A percentile compares a stretch with the other conserved stretches of the same genome.
These are phyloP conservation scores for Cajanus cajan DNA, from an alignment of 306 rosid genomes.

Conservation along the genomic window DNA sequence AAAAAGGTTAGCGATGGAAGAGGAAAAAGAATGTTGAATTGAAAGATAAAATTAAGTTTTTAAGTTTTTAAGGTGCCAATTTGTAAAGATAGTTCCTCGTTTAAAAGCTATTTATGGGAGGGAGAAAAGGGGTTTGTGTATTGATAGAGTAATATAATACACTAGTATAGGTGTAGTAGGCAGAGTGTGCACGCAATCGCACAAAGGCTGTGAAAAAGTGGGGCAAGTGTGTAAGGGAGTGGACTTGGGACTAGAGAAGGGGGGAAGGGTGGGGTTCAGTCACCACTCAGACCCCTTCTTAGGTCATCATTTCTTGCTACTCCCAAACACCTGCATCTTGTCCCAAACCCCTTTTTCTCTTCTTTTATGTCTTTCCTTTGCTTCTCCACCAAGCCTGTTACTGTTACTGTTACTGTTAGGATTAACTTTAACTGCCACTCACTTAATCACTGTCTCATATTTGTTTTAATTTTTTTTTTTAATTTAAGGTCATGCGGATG, in stretches of 20 bases:
- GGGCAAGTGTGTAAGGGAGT: neutral
- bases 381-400: slow-evolving; percentile 24
- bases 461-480: too few relatives aligned
- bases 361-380: slow-evolving; percentile 29
- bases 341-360: neutral
- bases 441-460: neutral
- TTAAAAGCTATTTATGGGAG: slow-evolving; percentile 20
- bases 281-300: neutral
- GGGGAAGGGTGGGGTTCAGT: neutral
- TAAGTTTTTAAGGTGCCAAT: slow-evolving; percentile 10
- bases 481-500: too few relatives aligned
- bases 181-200: slow-evolving; percentile 43
- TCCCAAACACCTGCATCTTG: slow-evolving; percentile 34
- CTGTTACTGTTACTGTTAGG: neutral
- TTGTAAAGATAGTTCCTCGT: slow-evolving; percentile 25
- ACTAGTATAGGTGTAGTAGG: neutral
- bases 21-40: neutral
- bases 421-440: slow-evolving; percentile 28
- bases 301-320: slow-evolving; percentile 47
- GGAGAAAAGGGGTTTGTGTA: neutral
- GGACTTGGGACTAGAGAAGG: slow-evolving; percentile 14
- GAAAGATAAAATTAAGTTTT: neutral
- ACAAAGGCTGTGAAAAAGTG: slow-evolving; percentile 36
- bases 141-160: neutral
- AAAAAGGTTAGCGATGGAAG: neutral